Evolutionary conservation across 495 filamentous ascomycete species (phyloP), one percentile per base, ranked within the genome.

Genomic region (Delitschia confertaspora): DNA sequence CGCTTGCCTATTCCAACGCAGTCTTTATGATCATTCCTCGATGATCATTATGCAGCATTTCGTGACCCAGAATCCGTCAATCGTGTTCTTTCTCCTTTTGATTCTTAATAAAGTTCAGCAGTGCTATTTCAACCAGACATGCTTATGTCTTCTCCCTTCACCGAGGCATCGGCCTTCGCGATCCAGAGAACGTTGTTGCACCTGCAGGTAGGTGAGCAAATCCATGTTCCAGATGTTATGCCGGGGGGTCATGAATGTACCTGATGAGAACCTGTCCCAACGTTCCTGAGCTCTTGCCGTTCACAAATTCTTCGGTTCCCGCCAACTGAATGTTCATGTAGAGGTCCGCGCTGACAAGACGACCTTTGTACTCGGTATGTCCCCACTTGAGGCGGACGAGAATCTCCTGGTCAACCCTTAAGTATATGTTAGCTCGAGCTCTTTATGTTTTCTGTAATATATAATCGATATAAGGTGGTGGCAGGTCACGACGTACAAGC

Each of bases 111-210:
- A n/a, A n/a, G n/a, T n/a, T n/a, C n/a, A n/a, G n/a, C n/a, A n/a
- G n/a, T n/a, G n/a, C 24, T 33, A 4, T 9, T 29, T 71, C 69
- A 82, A 46, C 70, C 78, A 23, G 74, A 69, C 80, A 83, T 84
- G 54, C 68, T 70, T 19, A 67, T 67, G 53, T 83, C 78, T 25
- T 55, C 61, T 34, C 66, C 57, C 19, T 65, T 63, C 27, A 74
- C 72, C 47, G 63, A 38, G 18, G 40, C 31, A 42, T 79, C 78
- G 20, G 69, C 69, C 33, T 65, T 67, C 19, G 70, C 74, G 62
- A 98, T 88, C 80, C 85, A 98, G 33, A 98, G 73, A 21, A 98
- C 91, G 56, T 98, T 98, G 63, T 98, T 93, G 69, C 87, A 85
- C 59, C 83, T 89, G 53, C 14, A 57, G 11, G 8, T 11, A 16